Evolutionary conservation across 2,329 filamentous ascomycete genomes (phyloP), one percentile per base, ranked within the genome.

Genomic region (Paramyrothecium roridum): DNA sequence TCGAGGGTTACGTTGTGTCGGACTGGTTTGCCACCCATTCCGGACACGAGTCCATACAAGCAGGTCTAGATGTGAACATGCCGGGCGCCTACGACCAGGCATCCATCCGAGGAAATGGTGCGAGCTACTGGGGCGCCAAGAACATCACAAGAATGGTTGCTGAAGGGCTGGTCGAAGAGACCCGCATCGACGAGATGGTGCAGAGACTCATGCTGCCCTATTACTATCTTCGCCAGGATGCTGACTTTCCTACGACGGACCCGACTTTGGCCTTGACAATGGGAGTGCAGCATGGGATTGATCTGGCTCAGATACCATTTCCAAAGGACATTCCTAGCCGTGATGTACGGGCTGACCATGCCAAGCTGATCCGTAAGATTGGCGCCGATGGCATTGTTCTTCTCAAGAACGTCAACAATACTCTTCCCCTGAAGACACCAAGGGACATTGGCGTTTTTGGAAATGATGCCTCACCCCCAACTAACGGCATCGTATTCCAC

Each of bases 1-100:
- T 90, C 62, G 86, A 89, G 61, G 88, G 88, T 1, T 62, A 85
- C 74, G 81, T 89, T 12, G 83, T 89, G 72, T 85, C 82, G 0
- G 88, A 90, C 22, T 22, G 19, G 19, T 26, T 22, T 16, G 46
- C 19, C 46, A 43, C 37, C 7, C 37, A 43, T 19, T 43, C 37
- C 3, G 37, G 37, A 4, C 37, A 43, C n/a, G 37, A 43, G 37
- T 43, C 37, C 37, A 43, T 43, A 16, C 46, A 48, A 48, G 22
- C 19, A 4, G 22, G 19, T 20, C 46, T 48, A 16, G 46, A 48
- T 22, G 20, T 21, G 8, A 22, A 21, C 10, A 26, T 26, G 46
- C 19, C 19, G 6, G 46, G 46, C 16, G 46, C 19, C 4, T 26
- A 22, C 46, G 46, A 48, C 22, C 22, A 26, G 46, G 46, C 46